Evolutionary conservation across 1,284 basidiomycete genomes (phyloP).

Genomic region (Afroboletus lepidellus): DNA sequence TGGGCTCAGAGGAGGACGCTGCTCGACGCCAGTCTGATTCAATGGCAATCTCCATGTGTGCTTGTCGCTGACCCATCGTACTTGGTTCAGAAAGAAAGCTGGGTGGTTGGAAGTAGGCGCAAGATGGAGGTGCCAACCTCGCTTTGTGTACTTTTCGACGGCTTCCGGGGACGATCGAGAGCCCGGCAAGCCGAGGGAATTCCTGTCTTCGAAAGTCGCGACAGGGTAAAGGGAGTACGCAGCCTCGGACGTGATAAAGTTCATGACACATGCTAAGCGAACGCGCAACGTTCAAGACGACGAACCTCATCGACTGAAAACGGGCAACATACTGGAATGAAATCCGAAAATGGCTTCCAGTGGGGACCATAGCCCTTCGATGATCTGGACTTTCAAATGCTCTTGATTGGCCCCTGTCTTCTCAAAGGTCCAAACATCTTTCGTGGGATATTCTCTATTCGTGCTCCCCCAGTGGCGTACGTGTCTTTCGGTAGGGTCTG

Average conservation of each 20-base stretch:
- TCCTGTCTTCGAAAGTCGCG: constrained; percentile 33
- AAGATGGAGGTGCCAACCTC: constrained; percentile 31
- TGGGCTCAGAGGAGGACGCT: constrained; percentile 15
- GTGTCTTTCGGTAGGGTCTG: too few species aligned
- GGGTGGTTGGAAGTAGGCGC: background rate
- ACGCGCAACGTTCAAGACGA: background rate
- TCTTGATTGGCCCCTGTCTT: constrained; percentile 3
- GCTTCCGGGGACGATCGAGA: background rate
- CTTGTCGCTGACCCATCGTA: constrained; percentile 30
- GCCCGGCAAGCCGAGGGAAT: constrained; percentile 9
- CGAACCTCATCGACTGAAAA: background rate
- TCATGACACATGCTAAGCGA: constrained; percentile 45
- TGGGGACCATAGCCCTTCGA: constrained; percentile 28
- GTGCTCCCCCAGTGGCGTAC: background rate
- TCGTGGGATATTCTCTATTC: constrained; percentile 2
- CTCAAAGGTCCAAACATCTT: constrained; percentile 20
- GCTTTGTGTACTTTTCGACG: constrained; percentile 27
- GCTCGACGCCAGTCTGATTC: constrained; percentile 21
- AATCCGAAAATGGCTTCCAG: constrained; percentile 40
- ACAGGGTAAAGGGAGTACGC: constrained; percentile 36
- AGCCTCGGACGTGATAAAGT: constrained; percentile 35
- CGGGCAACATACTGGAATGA: constrained; percentile 44
- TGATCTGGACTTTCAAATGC: constrained; percentile 37
- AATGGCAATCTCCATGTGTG: constrained; percentile 32
- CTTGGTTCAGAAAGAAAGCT: constrained; percentile 8